Evolutionary conservation across 345 rosid species (phyloP).

Genomic region (Capsella bursapastoris): DNA sequence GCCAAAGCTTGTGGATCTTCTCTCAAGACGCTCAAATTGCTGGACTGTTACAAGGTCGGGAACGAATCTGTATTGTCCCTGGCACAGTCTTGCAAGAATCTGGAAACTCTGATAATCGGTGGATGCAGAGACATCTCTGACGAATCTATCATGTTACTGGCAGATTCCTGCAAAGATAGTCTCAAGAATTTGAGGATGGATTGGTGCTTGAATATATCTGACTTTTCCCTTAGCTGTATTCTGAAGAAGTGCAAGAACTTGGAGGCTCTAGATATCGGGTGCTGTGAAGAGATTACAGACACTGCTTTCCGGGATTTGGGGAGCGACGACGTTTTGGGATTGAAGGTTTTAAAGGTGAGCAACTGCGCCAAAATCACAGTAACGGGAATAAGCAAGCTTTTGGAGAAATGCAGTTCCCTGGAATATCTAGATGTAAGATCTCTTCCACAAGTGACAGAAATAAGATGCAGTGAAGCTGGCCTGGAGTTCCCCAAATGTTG

Average conservation of each 20-base stretch:
- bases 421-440: constrained; percentile 89
- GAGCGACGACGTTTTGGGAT: constrained; percentile 45
- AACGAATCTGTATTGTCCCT: constrained; percentile 65
- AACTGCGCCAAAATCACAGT: constrained; percentile 79
- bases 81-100: constrained; percentile 65
- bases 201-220: constrained; percentile 84
- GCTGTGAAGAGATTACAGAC: constrained; percentile 89
- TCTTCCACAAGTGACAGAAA: constrained; percentile 75
- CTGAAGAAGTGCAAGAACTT: constrained; percentile 69
- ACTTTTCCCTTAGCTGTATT: constrained; percentile 68
- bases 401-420: constrained; percentile 65
- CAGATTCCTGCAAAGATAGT: constrained; percentile 62
- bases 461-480: constrained; percentile 78
- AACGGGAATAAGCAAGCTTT: constrained; percentile 65
- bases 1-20: constrained; percentile 68
- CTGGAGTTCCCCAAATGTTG: constrained; percentile 70
- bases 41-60: constrained; percentile 80
- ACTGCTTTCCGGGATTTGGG: constrained; percentile 60
- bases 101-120: constrained; percentile 82
- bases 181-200: constrained; percentile 88
- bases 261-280: constrained; percentile 88
- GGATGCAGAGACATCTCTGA: constrained; percentile 81
- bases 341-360: constrained; percentile 77
- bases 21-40: constrained; percentile 74
- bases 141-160: constrained; percentile 62